phyloP scores from a whole-genome alignment of 257 asterid species.

The Datura wrightii region DNA sequence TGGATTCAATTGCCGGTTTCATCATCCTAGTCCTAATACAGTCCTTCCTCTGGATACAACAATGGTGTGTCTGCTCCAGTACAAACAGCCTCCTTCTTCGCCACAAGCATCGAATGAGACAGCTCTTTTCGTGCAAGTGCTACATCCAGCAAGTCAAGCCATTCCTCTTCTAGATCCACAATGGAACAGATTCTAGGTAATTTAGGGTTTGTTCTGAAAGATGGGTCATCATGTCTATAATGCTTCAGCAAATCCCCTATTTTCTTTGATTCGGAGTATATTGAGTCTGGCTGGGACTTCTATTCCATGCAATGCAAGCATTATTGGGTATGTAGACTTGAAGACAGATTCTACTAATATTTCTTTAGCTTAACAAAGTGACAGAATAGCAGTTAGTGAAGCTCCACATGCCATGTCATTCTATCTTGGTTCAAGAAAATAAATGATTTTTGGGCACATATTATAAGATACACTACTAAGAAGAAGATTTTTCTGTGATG shows the following conservation, averaged over 20 bases:
- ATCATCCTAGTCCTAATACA: slow-evolving; percentile 85
- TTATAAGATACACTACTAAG: not conserved
- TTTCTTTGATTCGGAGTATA: not conserved
- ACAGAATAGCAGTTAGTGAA: slow-evolving; percentile 16
- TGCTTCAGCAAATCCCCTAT: not conserved
- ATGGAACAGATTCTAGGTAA: slow-evolving; percentile 84
- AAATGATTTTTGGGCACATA: not conserved
- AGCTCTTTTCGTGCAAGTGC: slow-evolving; percentile 50
- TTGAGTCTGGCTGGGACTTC: not conserved
- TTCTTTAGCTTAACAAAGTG: not conserved
- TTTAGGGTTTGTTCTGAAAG: slow-evolving; percentile 8
- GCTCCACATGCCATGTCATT: not conserved
- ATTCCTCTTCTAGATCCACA: slow-evolving; percentile 56
- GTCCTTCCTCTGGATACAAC: slow-evolving; percentile 26
- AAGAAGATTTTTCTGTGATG: not conserved
- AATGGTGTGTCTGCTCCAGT: slow-evolving; percentile 45
- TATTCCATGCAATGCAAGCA: not conserved
- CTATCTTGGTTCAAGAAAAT: not conserved
- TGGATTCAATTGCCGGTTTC: slow-evolving; percentile 79
- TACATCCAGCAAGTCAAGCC: slow-evolving; percentile 59
- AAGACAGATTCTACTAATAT: not conserved
- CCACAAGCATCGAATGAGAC: slow-evolving; percentile 54
- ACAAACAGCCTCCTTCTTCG: slow-evolving; percentile 57
- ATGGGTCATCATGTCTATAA: not conserved
- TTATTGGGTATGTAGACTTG: not conserved